Percentiles rank a stretch among this genome's conserved stretches.
These are phyloP conservation scores for Syncephalis plumigaleata DNA, from an alignment of 371 early-diverging fungal genomes.

Conservation along the genomic window DNA sequence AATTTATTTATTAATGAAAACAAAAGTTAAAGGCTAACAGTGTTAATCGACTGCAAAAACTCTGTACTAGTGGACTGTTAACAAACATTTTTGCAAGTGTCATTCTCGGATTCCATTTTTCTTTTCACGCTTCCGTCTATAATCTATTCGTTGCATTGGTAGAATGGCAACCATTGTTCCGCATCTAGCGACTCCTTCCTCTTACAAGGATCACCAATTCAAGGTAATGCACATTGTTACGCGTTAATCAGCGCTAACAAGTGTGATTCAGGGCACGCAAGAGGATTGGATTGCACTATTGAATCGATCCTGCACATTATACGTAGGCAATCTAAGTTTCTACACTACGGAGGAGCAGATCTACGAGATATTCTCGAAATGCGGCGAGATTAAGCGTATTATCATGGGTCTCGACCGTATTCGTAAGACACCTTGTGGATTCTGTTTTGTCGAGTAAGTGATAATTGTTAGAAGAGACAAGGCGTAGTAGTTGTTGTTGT, in stretches of 20 bases:
- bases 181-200: constrained; percentile 66
- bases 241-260: not conserved
- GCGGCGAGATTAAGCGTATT: constrained; percentile 93
- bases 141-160: not conserved
- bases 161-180: constrained; percentile 50
- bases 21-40: too few species aligned
- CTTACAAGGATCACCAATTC: constrained; percentile 73
- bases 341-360: constrained; percentile 98
- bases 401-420: constrained; percentile 95
- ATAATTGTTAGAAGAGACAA: not conserved
- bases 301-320: constrained; percentile 65
- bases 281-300: constrained; percentile 51
- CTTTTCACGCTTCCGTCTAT: too few species aligned
- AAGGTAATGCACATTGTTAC: constrained; percentile 19
- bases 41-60: too few species aligned
- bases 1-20: too few species aligned
- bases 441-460: constrained; percentile 94
- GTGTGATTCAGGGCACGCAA: constrained; percentile 32
- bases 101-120: too few species aligned
- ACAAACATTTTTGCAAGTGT: too few species aligned
- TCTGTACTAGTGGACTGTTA: too few species aligned
- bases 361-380: constrained; percentile 87
- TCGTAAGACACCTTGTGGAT: constrained; percentile 95
- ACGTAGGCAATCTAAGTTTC: constrained; percentile 95
- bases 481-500: not conserved